Conservation (phyloP, 148 eudicot species). For the Chenopodium berlandieri region DNA sequence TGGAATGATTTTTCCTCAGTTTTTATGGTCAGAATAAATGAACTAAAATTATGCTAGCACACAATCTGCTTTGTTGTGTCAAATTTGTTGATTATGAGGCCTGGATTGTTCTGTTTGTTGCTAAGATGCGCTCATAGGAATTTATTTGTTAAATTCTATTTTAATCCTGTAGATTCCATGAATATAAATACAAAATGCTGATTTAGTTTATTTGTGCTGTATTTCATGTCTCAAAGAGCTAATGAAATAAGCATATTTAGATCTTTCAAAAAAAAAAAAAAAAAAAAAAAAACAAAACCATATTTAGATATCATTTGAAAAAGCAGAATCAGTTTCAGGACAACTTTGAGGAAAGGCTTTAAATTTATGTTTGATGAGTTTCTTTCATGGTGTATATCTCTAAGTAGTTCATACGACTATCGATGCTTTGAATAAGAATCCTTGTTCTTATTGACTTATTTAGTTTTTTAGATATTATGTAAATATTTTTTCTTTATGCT, state of each 20-base stretch:
- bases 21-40: background rate
- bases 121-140: no score
- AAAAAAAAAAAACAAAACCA: no score
- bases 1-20: background rate
- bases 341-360: background rate
- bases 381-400: background rate
- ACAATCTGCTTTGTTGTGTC: background rate
- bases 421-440: background rate
- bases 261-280: no score
- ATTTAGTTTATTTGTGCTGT: no score
- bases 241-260: no score
- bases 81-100: background rate
- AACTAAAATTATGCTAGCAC: no score
- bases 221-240: no score
- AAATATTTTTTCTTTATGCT: background rate
- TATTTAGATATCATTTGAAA: no score
- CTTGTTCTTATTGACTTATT: background rate
- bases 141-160: no score
- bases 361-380: background rate
- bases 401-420: background rate
- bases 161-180: no score
- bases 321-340: no score
- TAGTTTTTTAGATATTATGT: background rate
- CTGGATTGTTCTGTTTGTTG: background rate
- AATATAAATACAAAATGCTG: no score